Evolutionary conservation across 2,329 filamentous ascomycete genomes (phyloP).

Genomic region (Cryphonectria carpinicola): DNA sequence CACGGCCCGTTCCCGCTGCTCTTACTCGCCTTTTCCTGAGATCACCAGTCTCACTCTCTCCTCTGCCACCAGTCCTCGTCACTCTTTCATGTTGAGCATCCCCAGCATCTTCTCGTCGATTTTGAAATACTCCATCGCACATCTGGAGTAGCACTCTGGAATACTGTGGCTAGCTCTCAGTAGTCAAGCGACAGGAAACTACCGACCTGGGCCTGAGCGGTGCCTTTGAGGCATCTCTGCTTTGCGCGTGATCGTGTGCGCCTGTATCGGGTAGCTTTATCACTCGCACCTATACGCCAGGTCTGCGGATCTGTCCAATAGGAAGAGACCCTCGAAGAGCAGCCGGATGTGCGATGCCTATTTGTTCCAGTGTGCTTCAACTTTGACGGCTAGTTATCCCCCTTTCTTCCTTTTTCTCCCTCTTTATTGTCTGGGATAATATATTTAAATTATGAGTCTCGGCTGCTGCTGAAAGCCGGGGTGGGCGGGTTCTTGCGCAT

Average conservation of each 20-base stretch:
- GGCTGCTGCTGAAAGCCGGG: constrained; percentile 2
- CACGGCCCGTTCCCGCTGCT: too few relatives aligned
- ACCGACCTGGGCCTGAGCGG: constrained; percentile 3
- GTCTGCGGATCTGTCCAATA: neutral
- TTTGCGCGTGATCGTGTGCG: neutral
- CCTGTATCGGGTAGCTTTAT: neutral
- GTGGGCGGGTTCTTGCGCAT: neutral
- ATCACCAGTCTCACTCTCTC: neutral
- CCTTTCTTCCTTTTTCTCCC: neutral
- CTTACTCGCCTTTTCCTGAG: neutral
- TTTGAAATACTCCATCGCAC: neutral
- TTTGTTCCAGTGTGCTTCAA: neutral
- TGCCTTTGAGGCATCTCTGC: neutral
- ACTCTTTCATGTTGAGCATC: neutral
- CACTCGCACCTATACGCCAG: neutral
- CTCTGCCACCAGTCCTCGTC: too few relatives aligned
- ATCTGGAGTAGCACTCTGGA: constrained; percentile 7
- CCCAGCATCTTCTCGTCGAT: neutral
- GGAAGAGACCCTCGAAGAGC: neutral
- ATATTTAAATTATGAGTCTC: neutral
- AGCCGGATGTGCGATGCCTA: neutral
- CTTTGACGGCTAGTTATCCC: neutral
- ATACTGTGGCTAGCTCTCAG: neutral
- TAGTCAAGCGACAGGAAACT: neutral
- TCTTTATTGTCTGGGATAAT: neutral